Evolutionary conservation across 2,329 filamentous ascomycete genomes (phyloP).

Genomic region (Rachicladosporium sp.): DNA sequence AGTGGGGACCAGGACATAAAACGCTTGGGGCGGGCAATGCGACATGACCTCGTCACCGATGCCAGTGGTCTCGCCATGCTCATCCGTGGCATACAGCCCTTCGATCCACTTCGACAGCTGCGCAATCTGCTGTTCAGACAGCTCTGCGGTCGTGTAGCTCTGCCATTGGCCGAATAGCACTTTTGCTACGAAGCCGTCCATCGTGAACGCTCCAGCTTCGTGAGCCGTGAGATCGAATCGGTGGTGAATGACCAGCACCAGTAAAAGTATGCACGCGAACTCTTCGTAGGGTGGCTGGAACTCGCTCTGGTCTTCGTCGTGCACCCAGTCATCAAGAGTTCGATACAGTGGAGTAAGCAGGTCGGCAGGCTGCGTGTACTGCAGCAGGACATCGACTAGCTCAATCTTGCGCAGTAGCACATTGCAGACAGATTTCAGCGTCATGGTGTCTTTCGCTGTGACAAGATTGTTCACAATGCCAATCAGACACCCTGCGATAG

Average conservation of each 20-base stretch:
- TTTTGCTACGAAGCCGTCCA: constrained; percentile 57
- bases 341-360: constrained; percentile 63
- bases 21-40: constrained; percentile 69
- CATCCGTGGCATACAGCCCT: constrained; percentile 62
- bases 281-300: constrained; percentile 81
- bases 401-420: constrained; percentile 61
- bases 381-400: constrained; percentile 60
- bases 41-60: constrained; percentile 72
- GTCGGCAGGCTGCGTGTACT: constrained; percentile 59
- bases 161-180: constrained; percentile 50
- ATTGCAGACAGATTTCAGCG: constrained; percentile 62
- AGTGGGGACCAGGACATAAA: constrained; percentile 65
- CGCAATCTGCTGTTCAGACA: constrained; percentile 52
- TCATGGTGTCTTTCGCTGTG: constrained; percentile 62
- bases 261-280: constrained; percentile 63
- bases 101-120: constrained; percentile 65
- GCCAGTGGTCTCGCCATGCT: constrained; percentile 42
- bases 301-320: constrained; percentile 70
- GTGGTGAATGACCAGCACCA: constrained; percentile 63
- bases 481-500: constrained; percentile 58
- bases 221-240: constrained; percentile 53
- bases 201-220: constrained; percentile 50
- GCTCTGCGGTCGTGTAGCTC: constrained; percentile 44
- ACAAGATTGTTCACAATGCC: constrained; percentile 48
- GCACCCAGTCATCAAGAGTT: constrained; percentile 65